phyloP scores from a whole-genome alignment of 2,329 filamentous ascomycete species.

The Alternaria solani region DNA sequence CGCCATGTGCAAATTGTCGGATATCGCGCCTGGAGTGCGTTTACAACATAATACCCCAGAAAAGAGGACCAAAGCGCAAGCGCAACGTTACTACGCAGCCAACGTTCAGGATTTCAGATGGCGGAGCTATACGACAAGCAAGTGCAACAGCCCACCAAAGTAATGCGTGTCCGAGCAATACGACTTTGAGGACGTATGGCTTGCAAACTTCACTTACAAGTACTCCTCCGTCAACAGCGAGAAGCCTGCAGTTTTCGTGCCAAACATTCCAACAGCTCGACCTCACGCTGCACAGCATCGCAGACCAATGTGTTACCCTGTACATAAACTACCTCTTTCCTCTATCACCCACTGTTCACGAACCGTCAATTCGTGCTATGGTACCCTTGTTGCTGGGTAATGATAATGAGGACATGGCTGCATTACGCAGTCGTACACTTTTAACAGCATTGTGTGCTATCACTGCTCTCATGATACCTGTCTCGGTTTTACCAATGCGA shows the following conservation, averaged over 20 bases:
- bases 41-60: neutral
- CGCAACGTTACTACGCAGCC: neutral
- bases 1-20: neutral
- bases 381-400: neutral
- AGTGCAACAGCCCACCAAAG: neutral
- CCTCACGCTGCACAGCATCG: neutral
- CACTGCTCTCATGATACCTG: neutral
- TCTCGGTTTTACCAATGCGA: neutral
- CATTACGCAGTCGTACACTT: neutral
- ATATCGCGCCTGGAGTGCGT: neutral
- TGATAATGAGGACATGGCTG: neutral
- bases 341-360: neutral
- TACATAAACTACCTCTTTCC: neutral
- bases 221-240: neutral
- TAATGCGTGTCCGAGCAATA: too few species aligned
- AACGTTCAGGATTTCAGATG: neutral
- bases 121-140: neutral
- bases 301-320: neutral
- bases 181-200: neutral
- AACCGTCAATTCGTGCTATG: neutral
- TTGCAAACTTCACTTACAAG: neutral
- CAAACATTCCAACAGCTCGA: neutral
- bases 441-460: neutral
- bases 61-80: slow-evolving; percentile 1
- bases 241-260: neutral